These are phyloP conservation scores for Coniophora puteana DNA, from an alignment of 1,284 basidiomycete species.

Conservation along the genomic window DNA sequence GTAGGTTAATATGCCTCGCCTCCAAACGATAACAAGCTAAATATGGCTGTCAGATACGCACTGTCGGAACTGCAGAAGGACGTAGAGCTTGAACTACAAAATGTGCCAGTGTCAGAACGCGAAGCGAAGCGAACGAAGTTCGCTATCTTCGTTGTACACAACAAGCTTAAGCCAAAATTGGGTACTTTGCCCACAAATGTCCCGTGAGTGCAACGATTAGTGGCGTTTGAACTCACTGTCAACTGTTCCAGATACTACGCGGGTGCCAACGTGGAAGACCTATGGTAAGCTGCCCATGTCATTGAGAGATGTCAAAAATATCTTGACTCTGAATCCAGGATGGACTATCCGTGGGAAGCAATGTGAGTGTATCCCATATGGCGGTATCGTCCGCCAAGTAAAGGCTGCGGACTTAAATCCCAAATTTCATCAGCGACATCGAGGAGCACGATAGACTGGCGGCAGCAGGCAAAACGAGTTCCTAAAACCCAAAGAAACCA, in stretches of 20 bases:
- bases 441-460: conserved; percentile 73
- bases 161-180: conserved; percentile 86
- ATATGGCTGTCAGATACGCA: conserved; percentile 86
- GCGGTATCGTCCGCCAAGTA: conserved; percentile 15
- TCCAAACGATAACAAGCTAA: too few species aligned
- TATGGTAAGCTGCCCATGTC: conserved; percentile 42
- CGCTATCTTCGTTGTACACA: conserved; percentile 92
- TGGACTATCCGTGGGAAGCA: conserved; percentile 85
- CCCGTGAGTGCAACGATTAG: conserved; percentile 42
- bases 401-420: conserved; percentile 5
- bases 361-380: conserved; percentile 41
- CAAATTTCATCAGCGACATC: conserved; percentile 52
- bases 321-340: conserved; percentile 40
- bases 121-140: conserved; percentile 77
- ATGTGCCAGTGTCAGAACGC: conserved; percentile 66
- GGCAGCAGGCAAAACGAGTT: conserved; percentile 29
- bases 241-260: conserved; percentile 70
- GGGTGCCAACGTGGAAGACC: conserved; percentile 62
- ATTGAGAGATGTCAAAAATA: conserved; percentile 3
- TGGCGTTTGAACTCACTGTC: too few species aligned
- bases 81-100: conserved; percentile 69
- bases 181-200: conserved; percentile 65
- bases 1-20: conserved; percentile 41
- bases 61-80: conserved; percentile 84
- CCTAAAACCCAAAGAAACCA: conserved; percentile 11